Base-by-base conservation (phyloP, 129 eudicot species). In the Flaveria bidentis region DNA sequence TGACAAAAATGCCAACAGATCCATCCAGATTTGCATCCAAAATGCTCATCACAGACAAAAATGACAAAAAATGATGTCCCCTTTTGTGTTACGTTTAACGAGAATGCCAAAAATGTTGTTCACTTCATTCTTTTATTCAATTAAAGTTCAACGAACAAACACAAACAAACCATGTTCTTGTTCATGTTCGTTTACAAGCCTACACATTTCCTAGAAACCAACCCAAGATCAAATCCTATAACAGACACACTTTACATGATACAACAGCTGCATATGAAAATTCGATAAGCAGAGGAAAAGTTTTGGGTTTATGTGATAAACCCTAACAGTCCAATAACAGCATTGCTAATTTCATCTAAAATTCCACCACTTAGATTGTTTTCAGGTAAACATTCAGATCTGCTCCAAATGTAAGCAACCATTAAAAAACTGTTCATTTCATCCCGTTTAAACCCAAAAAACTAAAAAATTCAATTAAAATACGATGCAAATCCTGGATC, bases 381-480 rank as follows among this genome's bases (percentile, higher is more conserved):
- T 22, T 42, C 17, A 63, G 8, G 69, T 45, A 52, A 36, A 25
- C 41, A 72, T 18, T 72, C 69, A 77, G 82, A 82, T 75, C 80
- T 57, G 66, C 45, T 60, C 30, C 61, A 45, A 49, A 78, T 18
- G 63, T 47, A 65, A 44, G 65, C 73, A 49, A 49, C 25, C 28
- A 55, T 2, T 20, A 20, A 55, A 6, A 20, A n/a, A 18, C 25
- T n/a, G 1, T 2, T 2, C 62, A 55, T 22, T 58, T 22, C 30
- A 22, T 10, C 33, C 22, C 22, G 6, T 57, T 57, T 11, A 20
- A 57, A 2, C 23, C 7, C 62, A 17, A 55, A 18, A 55, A 0
- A 8, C 22, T 55, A 26, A 55, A 55, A 55, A 22, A 57, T 10
- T 18, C 16, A 13, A 22, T 4, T 1, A 61, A 61, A 26, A 12